phyloP scores from a whole-genome alignment of 2,329 filamentous ascomycete genomes.

The Mariannaea sp. region DNA sequence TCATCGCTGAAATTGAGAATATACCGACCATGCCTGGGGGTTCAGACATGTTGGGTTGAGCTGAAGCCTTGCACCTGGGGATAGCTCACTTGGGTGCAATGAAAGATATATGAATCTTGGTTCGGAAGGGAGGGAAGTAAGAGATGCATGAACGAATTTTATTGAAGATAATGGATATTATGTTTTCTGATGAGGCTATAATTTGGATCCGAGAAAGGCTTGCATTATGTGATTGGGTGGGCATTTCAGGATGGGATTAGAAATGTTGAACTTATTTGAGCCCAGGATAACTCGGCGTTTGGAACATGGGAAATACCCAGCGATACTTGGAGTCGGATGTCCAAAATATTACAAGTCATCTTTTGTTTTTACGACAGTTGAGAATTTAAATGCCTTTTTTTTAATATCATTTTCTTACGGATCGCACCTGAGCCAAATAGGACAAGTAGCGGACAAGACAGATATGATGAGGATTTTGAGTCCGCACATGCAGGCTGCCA shows the following conservation, averaged over 20 bases:
- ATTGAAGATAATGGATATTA: neutral
- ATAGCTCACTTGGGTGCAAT: slow-evolving; percentile 5
- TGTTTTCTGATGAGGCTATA: neutral
- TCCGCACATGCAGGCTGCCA: no score
- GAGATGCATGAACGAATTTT: neutral
- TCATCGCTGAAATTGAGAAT: slow-evolving; percentile 61
- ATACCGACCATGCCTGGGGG: slow-evolving; percentile 26
- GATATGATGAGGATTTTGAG: no score
- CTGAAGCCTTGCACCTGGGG: slow-evolving; percentile 1
- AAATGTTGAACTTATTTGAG: slow-evolving; percentile 1
- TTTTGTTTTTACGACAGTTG: neutral
- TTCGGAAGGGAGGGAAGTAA: neutral
- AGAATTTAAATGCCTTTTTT: neutral
- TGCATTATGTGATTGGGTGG: no score
- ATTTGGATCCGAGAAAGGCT: no score
- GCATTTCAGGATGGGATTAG: neutral
- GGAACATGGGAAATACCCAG: slow-evolving; percentile 10
- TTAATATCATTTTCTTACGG: neutral
- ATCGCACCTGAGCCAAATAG: no score
- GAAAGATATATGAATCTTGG: neutral
- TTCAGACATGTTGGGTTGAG: slow-evolving; percentile 30
- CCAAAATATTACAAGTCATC: neutral
- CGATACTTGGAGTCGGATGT: slow-evolving; percentile 1
- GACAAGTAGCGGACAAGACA: no score
- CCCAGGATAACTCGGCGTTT: slow-evolving; percentile 8